Conservation (phyloP, 768 basidiomycete species). For the Pholiota conissans region DNA sequence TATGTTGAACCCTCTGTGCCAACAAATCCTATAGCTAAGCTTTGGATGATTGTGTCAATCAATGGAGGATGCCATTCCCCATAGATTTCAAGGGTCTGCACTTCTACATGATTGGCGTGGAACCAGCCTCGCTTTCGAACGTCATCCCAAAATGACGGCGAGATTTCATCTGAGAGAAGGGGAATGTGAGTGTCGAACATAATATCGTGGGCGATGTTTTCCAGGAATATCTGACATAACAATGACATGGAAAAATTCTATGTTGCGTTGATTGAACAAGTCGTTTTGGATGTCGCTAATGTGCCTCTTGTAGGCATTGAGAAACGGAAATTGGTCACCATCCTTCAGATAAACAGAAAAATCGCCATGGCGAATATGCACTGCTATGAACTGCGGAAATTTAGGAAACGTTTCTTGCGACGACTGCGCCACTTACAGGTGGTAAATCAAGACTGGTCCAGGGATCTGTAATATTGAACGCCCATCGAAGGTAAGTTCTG, state of each 20-base stretch:
- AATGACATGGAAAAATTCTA: constrained; percentile 35
- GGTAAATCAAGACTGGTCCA: constrained; percentile 29
- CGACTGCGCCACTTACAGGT: constrained; percentile 27
- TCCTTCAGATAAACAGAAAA: constrained; percentile 34
- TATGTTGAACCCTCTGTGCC: constrained; percentile 59
- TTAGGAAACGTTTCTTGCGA: too few species aligned
- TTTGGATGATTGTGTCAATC: constrained; percentile 56
- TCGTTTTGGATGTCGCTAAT: constrained; percentile 38
- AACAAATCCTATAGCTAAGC: constrained; percentile 55
- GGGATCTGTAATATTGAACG: constrained; percentile 23
- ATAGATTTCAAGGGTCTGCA: constrained; percentile 31
- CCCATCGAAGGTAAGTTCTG: constrained; percentile 30
- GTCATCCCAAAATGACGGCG: constrained; percentile 39
- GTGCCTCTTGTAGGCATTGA: constrained; percentile 32
- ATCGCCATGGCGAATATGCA: constrained; percentile 48
- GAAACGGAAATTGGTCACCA: constrained; percentile 34
- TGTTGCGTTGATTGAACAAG: constrained; percentile 26
- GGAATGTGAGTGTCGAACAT: neutral
- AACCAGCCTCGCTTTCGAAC: constrained; percentile 39
- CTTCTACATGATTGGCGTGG: constrained; percentile 36
- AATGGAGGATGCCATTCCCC: constrained; percentile 50
- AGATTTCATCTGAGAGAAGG: constrained; percentile 35
- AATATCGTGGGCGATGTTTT: neutral
- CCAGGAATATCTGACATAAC: constrained; percentile 37
- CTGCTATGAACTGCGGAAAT: constrained; percentile 20